Evolutionary conservation across 768 basidiomycete genomes (phyloP), one percentile per base, ranked within the genome.

Genomic region (Phylloporus scabripes): DNA sequence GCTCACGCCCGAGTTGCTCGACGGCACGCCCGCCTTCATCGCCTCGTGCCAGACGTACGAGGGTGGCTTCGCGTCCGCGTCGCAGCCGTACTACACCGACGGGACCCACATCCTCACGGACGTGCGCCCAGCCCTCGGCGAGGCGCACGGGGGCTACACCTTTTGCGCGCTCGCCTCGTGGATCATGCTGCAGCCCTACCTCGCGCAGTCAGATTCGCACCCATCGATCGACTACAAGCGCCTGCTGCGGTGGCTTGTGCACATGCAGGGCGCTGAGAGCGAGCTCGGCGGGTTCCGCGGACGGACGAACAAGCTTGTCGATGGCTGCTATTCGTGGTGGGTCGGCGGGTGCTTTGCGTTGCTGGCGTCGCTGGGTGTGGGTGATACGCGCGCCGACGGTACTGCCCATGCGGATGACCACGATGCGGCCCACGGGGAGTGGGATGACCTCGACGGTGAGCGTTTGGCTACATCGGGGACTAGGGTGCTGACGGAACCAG

Each of bases 311-410:
- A 99, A 99, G 66, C 78, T 99, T n/a, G 95, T 99, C 0, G 96
- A 99, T 60, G 96, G 95, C 4, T 99, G 96, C 67, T 99, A 99
- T 67, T 85, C 87, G n/a, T 99, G 96, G 96, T 99, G 95, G 96
- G 89, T 92, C 20, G 96, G 91, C 2, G 94, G 94, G 0, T 77
- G 86, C 14, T 90, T 96, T 62, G 75, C 79, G 0, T 70, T 97
- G 7, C 69, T 96, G 0, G 88, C 89, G 49, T 81, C 79, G 23
- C 59, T 82, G 51, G 47, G 74, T 59, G 15, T 77, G 55, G 69
- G 72, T 56, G 65, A 69, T 1, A 37, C 18, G 1, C 36, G 3
- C n/a, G 3, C 36, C 9, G 36, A 18, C 18, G 10, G 36, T 8
- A 18, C 17, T 20, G 36, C 10, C 4, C 17, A 63, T n/a, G 55